Percentiles rank a stretch among this genome's conserved stretches.
These are phyloP conservation scores for Dothiorella sarmentorum DNA, from an alignment of 2,329 filamentous ascomycete species.

Conservation along the genomic window DNA sequence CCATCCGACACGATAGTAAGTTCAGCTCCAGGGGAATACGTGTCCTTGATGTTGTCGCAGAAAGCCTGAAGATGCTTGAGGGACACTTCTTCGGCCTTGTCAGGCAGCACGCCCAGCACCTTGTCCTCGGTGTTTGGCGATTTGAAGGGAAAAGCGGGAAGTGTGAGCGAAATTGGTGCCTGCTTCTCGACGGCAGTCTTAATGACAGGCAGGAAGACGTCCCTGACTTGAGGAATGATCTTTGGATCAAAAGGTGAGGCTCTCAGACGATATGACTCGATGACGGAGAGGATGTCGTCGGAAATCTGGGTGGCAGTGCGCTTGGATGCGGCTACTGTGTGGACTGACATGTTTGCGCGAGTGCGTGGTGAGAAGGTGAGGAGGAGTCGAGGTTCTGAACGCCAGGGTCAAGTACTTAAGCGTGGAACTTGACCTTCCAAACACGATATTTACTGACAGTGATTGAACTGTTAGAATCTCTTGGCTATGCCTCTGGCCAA, in stretches of 20 bases:
- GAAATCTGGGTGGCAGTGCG: not conserved
- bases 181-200: conserved; percentile 27
- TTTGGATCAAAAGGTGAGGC: conserved; percentile 17
- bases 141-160: conserved; percentile 62
- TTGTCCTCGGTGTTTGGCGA: conserved; percentile 55
- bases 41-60: conserved; percentile 38
- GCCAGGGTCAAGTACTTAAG: not conserved
- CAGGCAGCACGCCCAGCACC: conserved; percentile 48
- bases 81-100: conserved; percentile 44
- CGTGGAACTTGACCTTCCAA: not conserved
- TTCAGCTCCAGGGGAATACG: conserved; percentile 41
- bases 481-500: not conserved
- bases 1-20: conserved; percentile 45
- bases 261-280: conserved; percentile 15
- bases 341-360: conserved; percentile 1
- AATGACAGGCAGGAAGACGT: conserved; percentile 16
- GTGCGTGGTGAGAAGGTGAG: not conserved
- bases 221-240: conserved; percentile 6
- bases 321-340: conserved; percentile 2
- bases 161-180: conserved; percentile 29
- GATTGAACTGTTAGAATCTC: not conserved
- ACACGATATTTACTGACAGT: not conserved
- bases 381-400: not conserved
- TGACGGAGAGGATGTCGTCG: conserved; percentile 13
- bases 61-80: conserved; percentile 40